A percentile compares a stretch with the other conserved stretches of the same genome.
phyloP scores from a whole-genome alignment of 495 filamentous ascomycete genomes.

The Penicillium cinerascens region DNA sequence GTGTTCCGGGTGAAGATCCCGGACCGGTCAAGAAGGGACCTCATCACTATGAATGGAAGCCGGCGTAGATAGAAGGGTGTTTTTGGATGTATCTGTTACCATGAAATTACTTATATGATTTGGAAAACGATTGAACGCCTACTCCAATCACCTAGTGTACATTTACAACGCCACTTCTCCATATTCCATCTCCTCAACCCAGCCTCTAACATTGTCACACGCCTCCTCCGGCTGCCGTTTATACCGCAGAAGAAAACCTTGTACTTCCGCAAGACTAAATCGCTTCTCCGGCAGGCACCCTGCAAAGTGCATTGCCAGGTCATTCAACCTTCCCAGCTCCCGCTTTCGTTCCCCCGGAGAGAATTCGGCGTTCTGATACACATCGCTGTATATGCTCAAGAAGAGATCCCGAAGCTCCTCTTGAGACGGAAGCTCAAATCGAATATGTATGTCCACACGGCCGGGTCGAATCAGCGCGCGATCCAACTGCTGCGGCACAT shows the following conservation, averaged over 20 bases:
- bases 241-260: slow-evolving; percentile 54
- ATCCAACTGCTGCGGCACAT: slow-evolving; percentile 71
- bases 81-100: neutral
- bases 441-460: slow-evolving; percentile 68
- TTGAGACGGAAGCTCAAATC: slow-evolving; percentile 6
- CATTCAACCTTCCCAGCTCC: neutral
- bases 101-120: neutral
- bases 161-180: neutral
- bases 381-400: slow-evolving; percentile 55
- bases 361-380: neutral
- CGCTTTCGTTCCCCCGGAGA: neutral
- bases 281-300: slow-evolving; percentile 50
- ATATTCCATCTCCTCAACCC: slow-evolving; percentile 5
- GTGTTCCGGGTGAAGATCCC: slow-evolving; percentile 40
- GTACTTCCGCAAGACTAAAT: slow-evolving; percentile 66
- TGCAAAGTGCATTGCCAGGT: slow-evolving; percentile 41
- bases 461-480: slow-evolving; percentile 72
- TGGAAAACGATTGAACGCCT: too few species aligned
- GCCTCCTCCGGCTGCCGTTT: slow-evolving; percentile 49
- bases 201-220: slow-evolving; percentile 50
- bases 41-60: slow-evolving; percentile 44
- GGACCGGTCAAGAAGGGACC: slow-evolving; percentile 38
- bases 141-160: too few species aligned
- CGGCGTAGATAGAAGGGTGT: slow-evolving; percentile 13
- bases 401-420: slow-evolving; percentile 61